Base-by-base conservation (phyloP, 805 yeast species). In the Saccharomycopsis olivae region DNA sequence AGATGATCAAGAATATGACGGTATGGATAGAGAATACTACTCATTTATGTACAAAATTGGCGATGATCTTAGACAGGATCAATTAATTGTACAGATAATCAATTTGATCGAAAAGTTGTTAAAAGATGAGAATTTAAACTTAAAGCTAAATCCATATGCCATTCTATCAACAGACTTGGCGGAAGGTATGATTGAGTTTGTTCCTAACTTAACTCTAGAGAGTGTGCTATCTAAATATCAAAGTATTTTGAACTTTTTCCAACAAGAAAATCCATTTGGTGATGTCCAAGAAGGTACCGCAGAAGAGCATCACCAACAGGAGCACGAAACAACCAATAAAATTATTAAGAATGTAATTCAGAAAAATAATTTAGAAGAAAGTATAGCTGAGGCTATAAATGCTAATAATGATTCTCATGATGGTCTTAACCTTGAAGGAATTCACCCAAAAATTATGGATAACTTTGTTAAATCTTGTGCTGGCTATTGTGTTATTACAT, bases 401-500 rank as follows among this genome's bases (percentile, higher is more conserved):
- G 16, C 27, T 23, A 29, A 29, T 24, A 21, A 30, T 19, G 40
- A 45, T 24, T 28, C 21, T 13, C 51, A 49, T 8, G 49, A 60
- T n/a, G n/a, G n/a, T 14, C 28, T 5, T 9, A 18, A 18, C 8
- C 14, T 40, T 9, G 32, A 43, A 16, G 68, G 68, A 1, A 64
- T 83, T 1, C 63, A 68, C 9, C 59, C 75, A 0, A 73, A 71
- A 49, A 84, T 78, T 0, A 85, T 92, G 95, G 97, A 92, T 51
- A 89, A 83, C 49, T 92, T 84, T 60, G 89, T 92, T 5, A 75
- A 88, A 49, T 85, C 96, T 2, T 86, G 96, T 56, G 96, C 99
- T 18, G 99, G 98, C 0, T 92, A 92, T 55, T 92, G 96, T 64
- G 97, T 92, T 1, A 83, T 92, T 18, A 92, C 98, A 0, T 92